These are phyloP conservation scores for Micractinium conductrix DNA, from an alignment of 139 green algal species.

Conservation along the genomic window DNA sequence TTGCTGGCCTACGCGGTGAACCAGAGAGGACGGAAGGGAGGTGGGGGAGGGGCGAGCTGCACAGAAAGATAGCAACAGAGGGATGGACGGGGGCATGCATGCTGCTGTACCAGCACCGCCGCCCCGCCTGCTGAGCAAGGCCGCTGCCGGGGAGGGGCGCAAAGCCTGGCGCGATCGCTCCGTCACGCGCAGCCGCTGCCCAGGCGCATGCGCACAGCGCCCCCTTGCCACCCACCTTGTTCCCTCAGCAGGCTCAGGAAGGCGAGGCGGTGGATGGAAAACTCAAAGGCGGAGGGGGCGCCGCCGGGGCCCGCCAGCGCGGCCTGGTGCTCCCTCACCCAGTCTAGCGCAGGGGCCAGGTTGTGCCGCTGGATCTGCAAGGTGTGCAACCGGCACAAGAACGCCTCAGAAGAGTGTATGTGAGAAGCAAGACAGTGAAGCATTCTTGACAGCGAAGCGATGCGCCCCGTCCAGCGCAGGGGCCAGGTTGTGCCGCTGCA, in stretches of 20 bases:
- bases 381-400: not conserved
- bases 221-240: conserved; percentile 44
- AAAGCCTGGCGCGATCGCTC: too few relatives aligned
- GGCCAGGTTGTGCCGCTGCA: conserved; percentile 60
- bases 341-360: conserved; percentile 82
- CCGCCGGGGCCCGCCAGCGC: conserved; percentile 43
- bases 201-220: too few relatives aligned
- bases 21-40: too few relatives aligned
- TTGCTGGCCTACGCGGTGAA: conserved; percentile 35
- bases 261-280: conserved; percentile 83
- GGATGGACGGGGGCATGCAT: too few relatives aligned
- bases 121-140: too few relatives aligned
- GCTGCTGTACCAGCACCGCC: too few relatives aligned
- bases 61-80: too few relatives aligned
- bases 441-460: not conserved
- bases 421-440: too few relatives aligned
- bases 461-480: conserved; percentile 90
- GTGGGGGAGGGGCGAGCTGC: too few relatives aligned
- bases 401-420: too few relatives aligned
- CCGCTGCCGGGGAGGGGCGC: too few relatives aligned
- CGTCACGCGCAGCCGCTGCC: too few relatives aligned
- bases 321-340: conserved; percentile 73
- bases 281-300: conserved; percentile 74
- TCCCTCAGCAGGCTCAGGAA: conserved; percentile 80
- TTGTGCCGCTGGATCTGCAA: conserved; percentile 50